These are phyloP conservation scores for Cercospora zeae-maydis DNA, from an alignment of 2,329 filamentous ascomycete genomes.

Conservation along the genomic window DNA sequence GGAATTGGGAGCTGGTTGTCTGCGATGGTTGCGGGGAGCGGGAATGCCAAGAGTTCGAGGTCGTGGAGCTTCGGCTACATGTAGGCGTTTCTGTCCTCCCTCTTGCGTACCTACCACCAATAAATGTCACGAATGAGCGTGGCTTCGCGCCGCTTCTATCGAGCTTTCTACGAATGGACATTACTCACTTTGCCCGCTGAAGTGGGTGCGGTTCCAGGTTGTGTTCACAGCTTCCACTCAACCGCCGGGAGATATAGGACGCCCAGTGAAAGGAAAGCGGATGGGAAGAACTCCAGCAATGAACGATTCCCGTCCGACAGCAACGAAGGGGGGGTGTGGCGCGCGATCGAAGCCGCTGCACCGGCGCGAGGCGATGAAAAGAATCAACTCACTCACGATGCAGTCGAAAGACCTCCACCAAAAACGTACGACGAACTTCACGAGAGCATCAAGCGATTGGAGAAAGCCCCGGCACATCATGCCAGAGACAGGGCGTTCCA, in stretches of 20 bases:
- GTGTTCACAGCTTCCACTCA: constrained; percentile 9
- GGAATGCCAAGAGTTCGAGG: constrained; percentile 17
- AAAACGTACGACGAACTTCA: not conserved
- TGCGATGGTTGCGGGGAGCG: constrained; percentile 14
- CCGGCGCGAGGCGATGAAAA: not conserved
- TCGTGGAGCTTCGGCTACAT: not conserved
- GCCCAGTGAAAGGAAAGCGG: not conserved
- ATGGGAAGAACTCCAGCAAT: no score
- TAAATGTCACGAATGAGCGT: constrained; percentile 10
- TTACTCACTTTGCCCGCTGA: constrained; percentile 23
- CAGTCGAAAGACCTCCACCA: not conserved
- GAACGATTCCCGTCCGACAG: no score
- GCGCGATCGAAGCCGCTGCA: no score
- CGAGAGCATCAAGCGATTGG: not conserved
- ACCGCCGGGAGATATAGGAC: not conserved
- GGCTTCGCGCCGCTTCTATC: constrained; percentile 41
- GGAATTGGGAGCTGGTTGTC: not conserved
- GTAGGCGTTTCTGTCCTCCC: not conserved
- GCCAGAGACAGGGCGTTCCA: constrained; percentile 19
- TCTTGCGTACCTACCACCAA: not conserved
- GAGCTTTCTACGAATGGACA: constrained; percentile 45
- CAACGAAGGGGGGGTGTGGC: no score
- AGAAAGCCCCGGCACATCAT: constrained; percentile 8
- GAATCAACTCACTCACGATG: not conserved
- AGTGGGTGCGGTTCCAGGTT: not conserved